Evolutionary conservation across 345 rosid genomes (phyloP), one percentile per base, ranked within the genome.

Genomic region (thale cress (Arabidopsis thaliana)): DNA sequence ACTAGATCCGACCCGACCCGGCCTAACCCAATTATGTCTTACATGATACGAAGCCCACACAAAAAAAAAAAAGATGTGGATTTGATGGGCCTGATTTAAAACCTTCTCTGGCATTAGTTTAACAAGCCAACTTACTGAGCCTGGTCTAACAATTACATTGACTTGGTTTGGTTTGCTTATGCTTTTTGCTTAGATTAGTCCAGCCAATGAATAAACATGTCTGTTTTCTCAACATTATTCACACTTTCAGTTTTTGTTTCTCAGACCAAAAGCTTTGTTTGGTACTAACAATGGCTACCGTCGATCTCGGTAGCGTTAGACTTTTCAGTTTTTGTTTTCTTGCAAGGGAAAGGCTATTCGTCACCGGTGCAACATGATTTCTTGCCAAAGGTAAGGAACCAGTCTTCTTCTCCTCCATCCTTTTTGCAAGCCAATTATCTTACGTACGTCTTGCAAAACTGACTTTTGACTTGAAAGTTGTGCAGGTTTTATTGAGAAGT

Each of bases 351-450:
- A 45, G 76, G 55, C 69, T 73, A 81, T 68, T 84, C 6, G 22
- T 82, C 49, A 79, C 82, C 0, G 87, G 87, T 32, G 83, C 69
- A 36, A 72, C 83, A 46, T 83, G 86, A 7, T 83, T 79, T 51
- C 81, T 84, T 44, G 87, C 25, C 7, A 84, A 84, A 67, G 65
- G 82, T 77, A 24, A 40, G 20, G 20, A 16, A 16, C 20, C 20
- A 16, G 20, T 16, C 20, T 16, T 16, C 20, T 16, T 16, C 20
- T 16, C 20, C 20, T 16, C 20, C 20, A 16, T 16, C 20, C 20
- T 16, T 16, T 16, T 16, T 16, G 20, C 20, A 16, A 16, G 20
- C 20, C 5, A 44, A 5, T 6, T 28, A 50, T 28, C 36, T 52
- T 28, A 1, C 20, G 20, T 16, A 16, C 20, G 20, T 16, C 20